A percentile compares a stretch with the other conserved stretches of the same genome.
phyloP scores from a whole-genome alignment of 345 rosid genomes.

The Kandelia obovata region DNA sequence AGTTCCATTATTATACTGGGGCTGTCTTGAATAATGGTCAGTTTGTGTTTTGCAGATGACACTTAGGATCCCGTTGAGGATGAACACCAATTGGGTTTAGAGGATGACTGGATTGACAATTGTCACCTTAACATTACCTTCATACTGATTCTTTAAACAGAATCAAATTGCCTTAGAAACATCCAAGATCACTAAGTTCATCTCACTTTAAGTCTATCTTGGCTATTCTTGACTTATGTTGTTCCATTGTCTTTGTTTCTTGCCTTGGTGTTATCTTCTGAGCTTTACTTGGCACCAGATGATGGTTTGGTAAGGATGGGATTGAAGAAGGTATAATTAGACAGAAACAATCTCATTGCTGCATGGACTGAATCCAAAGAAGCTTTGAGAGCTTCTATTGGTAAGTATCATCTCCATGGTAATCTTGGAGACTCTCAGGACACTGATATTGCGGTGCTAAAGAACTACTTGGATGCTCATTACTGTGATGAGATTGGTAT shows the following conservation, averaged over 20 bases:
- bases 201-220: too few species aligned
- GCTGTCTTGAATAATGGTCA: background rate
- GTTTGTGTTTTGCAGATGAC: constrained; percentile 40
- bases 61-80: constrained; percentile 83
- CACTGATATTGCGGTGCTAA: constrained; percentile 8
- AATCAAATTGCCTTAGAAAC: too few species aligned
- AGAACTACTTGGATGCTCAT: constrained; percentile 21
- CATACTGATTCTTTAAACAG: too few species aligned
- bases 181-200: too few species aligned
- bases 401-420: background rate
- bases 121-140: constrained; percentile 32
- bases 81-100: constrained; percentile 66
- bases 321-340: constrained; percentile 9
- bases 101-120: constrained; percentile 69
- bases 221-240: too few species aligned
- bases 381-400: background rate
- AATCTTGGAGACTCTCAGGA: background rate
- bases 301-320: constrained; percentile 11
- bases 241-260: constrained; percentile 23
- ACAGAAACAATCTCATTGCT: constrained; percentile 1
- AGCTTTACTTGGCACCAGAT: constrained; percentile 11
- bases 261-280: constrained; percentile 30
- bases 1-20: background rate
- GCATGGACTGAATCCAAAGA: background rate
- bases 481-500: constrained; percentile 18